A percentile compares a stretch with the other conserved stretches of the same genome.
Conservation (phyloP, 2,329 filamentous ascomycete genomes). For the Aphanoascus verrucosus region DNA sequence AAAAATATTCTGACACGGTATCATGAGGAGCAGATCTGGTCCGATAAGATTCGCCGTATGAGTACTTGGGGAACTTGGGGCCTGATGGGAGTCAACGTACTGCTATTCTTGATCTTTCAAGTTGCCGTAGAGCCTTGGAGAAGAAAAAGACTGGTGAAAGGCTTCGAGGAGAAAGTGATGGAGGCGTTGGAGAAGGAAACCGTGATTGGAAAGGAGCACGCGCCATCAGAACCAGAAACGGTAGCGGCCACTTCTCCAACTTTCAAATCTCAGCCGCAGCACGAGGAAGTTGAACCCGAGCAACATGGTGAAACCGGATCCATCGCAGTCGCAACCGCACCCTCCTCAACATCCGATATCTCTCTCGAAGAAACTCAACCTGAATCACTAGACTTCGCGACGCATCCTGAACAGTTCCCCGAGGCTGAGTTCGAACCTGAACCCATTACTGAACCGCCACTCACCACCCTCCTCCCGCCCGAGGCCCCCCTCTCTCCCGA, state of each 20-base stretch:
- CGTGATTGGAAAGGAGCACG: conserved; percentile 4
- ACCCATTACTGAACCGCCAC: conserved; percentile 16
- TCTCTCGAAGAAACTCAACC: conserved; percentile 5
- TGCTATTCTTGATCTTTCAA: conserved; percentile 77
- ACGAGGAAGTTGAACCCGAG: not conserved
- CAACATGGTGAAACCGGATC: conserved; percentile 9
- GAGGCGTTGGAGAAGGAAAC: conserved; percentile 59
- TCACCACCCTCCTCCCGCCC: conserved; percentile 20
- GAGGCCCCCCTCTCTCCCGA: conserved; percentile 25
- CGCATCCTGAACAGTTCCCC: not conserved
- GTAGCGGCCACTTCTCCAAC: not conserved
- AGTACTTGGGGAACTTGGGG: conserved; percentile 98
- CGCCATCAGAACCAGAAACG: conserved; percentile 12
- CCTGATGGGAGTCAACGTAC: conserved; percentile 89
- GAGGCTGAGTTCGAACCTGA: not conserved
- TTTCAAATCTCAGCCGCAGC: not conserved
- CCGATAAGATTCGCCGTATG: conserved; percentile 89
- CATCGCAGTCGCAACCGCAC: not conserved
- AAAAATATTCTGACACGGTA: conserved; percentile 80
- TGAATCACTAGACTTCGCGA: conserved; percentile 5
- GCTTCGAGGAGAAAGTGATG: conserved; percentile 67
- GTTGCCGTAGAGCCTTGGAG: conserved; percentile 91
- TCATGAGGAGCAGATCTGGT: conserved; percentile 99
- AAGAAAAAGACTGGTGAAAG: conserved; percentile 65
- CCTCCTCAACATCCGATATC: not conserved